These are phyloP conservation scores for Blastobotrys capitulatus DNA, from an alignment of 1,139 yeast species.

Conservation along the genomic window DNA sequence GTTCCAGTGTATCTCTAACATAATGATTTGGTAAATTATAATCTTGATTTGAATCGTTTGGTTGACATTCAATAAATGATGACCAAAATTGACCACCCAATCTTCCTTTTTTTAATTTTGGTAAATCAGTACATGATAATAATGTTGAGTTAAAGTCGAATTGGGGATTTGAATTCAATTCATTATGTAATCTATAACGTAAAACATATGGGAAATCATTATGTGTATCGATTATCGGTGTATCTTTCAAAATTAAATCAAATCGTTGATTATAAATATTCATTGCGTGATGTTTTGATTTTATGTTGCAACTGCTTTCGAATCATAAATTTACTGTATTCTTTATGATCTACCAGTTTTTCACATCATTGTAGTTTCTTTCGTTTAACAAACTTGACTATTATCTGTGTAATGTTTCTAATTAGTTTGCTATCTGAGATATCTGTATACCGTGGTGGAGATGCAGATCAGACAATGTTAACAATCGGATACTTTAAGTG, in stretches of 20 bases:
- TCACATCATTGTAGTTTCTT: too few species aligned
- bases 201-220: slow-evolving; percentile 19
- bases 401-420: too few species aligned
- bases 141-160: slow-evolving; percentile 15
- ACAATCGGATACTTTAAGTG: too few species aligned
- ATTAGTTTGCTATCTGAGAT: too few species aligned
- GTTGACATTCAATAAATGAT: slow-evolving; percentile 17
- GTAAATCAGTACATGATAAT: slow-evolving; percentile 18
- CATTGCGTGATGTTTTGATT: too few species aligned
- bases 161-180: slow-evolving; percentile 11
- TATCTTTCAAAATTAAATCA: slow-evolving; percentile 10
- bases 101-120: slow-evolving; percentile 16
- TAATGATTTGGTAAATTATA: slow-evolving; percentile 24
- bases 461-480: too few species aligned
- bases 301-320: too few species aligned
- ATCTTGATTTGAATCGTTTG: slow-evolving; percentile 14
- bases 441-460: too few species aligned
- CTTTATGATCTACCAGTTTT: too few species aligned
- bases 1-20: slow-evolving; percentile 49
- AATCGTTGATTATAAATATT: background rate
- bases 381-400: too few species aligned
- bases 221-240: slow-evolving; percentile 19
- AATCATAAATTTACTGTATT: too few species aligned
- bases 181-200: slow-evolving; percentile 15
- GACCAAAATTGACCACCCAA: slow-evolving; percentile 20